Conservation (phyloP, 371 early-diverging fungal species). For the Catenaria anguillulae region DNA sequence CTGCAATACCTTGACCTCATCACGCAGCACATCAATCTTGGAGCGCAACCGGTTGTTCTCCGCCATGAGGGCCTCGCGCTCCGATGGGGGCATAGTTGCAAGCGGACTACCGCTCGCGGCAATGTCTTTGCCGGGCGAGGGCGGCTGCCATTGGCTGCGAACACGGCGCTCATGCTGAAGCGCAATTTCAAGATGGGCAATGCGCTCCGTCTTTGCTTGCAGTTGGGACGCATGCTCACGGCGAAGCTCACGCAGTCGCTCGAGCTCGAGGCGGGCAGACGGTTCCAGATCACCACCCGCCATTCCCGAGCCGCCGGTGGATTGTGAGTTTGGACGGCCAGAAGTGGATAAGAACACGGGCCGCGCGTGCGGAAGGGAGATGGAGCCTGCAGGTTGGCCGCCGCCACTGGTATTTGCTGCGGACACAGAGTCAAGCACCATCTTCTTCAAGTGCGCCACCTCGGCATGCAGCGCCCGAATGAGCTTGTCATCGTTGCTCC, state of each 20-base stretch:
- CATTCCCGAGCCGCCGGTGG: no score
- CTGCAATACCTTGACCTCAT: background rate
- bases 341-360: no score
- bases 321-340: no score
- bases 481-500: background rate
- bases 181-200: background rate
- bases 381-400: no score
- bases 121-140: background rate
- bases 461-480: background rate
- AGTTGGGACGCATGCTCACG: conserved; percentile 31
- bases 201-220: conserved; percentile 10
- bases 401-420: no score
- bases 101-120: background rate
- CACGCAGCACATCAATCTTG: background rate
- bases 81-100: background rate
- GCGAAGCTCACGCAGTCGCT: conserved; percentile 37
- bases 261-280: conserved; percentile 17
- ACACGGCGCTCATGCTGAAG: background rate
- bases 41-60: background rate
- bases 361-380: no score
- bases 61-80: background rate
- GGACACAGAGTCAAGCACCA: no score
- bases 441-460: background rate
- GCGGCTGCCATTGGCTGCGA: background rate
- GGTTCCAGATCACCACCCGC: no score